Evolutionary conservation across 176 grass and related monocot genomes (phyloP), one percentile per base, ranked within the genome.

Genomic region (Aegilops speltoides): DNA sequence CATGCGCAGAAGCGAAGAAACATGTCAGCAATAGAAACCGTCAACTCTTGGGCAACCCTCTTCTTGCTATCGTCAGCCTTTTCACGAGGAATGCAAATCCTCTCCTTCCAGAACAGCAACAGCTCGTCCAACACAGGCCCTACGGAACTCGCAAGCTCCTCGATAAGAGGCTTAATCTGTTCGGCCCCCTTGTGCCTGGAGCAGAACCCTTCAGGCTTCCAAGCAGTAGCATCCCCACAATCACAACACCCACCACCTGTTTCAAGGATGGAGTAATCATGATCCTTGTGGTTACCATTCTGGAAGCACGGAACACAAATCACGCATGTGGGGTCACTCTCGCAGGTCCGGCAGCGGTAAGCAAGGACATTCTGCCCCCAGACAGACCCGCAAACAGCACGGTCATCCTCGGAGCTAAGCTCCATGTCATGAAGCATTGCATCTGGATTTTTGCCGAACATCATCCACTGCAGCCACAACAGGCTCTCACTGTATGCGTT

Each of bases 251-350:
- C 97, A 71, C 94, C 97, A 37, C 89, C 92, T 57, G 97, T 97
- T 45, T 97, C 94, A 71, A 97, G 91, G 77, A 99, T 99, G 70
- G 89, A 93, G 82, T 97, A 99, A 87, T 99, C 97, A 87, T 99
- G 97, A 50, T 95, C 94, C 54, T 87, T 87, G 84, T 99, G 97
- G 46, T 91, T 64, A 20, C 94, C 97, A 59, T 99, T 96, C 92
- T 91, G 92, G 74, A 99, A 99, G 83, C 97, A 99, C 4, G 92
- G 89, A 52, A 99, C 94, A 52, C 97, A 99, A 15, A 99, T 97
- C 3, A 89, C 94, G 83, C 97, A 99, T 1, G 97, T 99, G 76
- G 87, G 70, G 33, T 99, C 97, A 78, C 86, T 88, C 76, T 99
- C 97, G 10, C 97, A 99, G 36, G 97, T 99, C 37, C 92, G 82